Evolutionary conservation across 2,329 filamentous ascomycete species (phyloP).

Genomic region (Botryotinia calthae): DNA sequence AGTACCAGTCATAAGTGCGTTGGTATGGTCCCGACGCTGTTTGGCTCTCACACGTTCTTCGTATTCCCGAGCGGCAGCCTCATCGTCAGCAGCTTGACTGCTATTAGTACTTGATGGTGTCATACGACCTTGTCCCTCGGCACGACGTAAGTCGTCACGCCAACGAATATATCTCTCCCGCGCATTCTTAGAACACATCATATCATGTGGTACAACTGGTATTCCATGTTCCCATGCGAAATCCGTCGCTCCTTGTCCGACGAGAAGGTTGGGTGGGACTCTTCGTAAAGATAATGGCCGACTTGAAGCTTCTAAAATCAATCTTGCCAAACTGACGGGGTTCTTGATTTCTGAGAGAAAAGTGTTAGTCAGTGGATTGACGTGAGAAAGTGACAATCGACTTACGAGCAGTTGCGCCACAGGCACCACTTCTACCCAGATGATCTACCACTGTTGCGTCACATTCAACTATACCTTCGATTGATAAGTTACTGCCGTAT

Average conservation of each 20-base stretch:
- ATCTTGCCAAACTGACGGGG: constrained; percentile 80
- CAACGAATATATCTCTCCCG: constrained; percentile 77
- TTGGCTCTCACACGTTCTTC: constrained; percentile 36
- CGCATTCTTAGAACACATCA: constrained; percentile 76
- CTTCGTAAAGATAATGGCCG: constrained; percentile 77
- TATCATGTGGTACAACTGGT: constrained; percentile 68
- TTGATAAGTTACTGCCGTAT: constrained; percentile 89
- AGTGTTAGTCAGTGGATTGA: background rate
- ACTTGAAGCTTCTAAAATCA: constrained; percentile 75
- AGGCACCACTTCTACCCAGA: constrained; percentile 84
- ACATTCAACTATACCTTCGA: constrained; percentile 88
- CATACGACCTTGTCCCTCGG: constrained; percentile 48
- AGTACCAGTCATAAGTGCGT: constrained; percentile 54
- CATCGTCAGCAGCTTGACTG: constrained; percentile 30
- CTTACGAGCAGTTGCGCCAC: constrained; percentile 85
- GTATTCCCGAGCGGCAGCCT: constrained; percentile 31
- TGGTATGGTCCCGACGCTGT: constrained; percentile 48
- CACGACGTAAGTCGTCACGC: constrained; percentile 68
- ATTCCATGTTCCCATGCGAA: constrained; percentile 82
- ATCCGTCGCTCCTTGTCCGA: constrained; percentile 79
- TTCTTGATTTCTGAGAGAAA: constrained; percentile 74
- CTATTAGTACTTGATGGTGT: constrained; percentile 33
- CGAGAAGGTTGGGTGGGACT: constrained; percentile 88
- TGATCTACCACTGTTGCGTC: constrained; percentile 94
- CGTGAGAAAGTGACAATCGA: constrained; percentile 28